These are phyloP conservation scores for Sequoiadendron giganteum DNA, from an alignment of 75 land plant genomes.

Conservation along the genomic window DNA sequence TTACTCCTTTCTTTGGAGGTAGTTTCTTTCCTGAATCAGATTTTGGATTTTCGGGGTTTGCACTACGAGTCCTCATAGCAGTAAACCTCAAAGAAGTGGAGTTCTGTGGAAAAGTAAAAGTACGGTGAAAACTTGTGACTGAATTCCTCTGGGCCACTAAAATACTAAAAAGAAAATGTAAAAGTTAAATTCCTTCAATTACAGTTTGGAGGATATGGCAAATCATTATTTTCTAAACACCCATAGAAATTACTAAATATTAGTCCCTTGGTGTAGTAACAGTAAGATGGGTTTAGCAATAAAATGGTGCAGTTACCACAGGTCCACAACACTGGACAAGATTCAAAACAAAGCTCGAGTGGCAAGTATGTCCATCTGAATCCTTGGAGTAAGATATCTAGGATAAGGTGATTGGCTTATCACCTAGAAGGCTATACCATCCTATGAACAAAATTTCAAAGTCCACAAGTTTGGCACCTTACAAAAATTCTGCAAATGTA, in stretches of 20 bases:
- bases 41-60: constrained; percentile 1
- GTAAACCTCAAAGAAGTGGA: neutral
- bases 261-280: neutral
- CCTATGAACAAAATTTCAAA: too few species aligned
- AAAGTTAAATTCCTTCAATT: neutral
- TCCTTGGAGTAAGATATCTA: too few species aligned
- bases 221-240: neutral
- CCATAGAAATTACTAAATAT: neutral
- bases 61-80: constrained; percentile 22
- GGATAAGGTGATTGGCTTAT: too few species aligned
- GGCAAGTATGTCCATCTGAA: too few species aligned
- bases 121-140: neutral
- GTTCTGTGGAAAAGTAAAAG: neutral
- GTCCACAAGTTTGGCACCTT: too few species aligned
- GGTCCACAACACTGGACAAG: neutral
- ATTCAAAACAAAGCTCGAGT: neutral
- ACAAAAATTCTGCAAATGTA: too few species aligned
- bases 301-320: neutral
- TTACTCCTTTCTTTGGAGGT: constrained; percentile 1
- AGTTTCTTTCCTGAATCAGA: constrained; percentile 3
- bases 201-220: neutral
- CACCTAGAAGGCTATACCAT: too few species aligned
- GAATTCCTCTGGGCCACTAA: neutral
- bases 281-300: neutral
- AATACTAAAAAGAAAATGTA: neutral